Evolutionary conservation across 768 basidiomycete species (phyloP), one percentile per base, ranked within the genome.

Genomic region (Mycena haematopus): DNA sequence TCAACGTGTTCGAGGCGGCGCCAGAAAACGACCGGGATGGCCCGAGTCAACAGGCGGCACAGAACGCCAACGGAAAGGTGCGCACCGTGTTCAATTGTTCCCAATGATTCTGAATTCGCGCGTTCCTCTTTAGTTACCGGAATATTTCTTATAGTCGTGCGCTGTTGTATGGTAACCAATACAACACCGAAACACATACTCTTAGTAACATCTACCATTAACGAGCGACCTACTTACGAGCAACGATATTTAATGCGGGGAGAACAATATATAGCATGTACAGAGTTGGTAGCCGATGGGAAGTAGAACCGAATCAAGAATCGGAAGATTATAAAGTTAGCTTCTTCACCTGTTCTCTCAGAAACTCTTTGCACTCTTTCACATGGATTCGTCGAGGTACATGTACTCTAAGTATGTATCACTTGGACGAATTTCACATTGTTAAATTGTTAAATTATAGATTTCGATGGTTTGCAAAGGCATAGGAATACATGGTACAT

Each of bases 1-100:
- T 99, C 76, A 99, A 99, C 69, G 97, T 99, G 36, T 99, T 99
- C 73, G 93, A 96, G 66, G 97, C 97, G 4, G 97, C 97, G 1
- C 97, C 97, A 6, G 97, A 99, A 77, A 99, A 99, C 73, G 97
- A 98, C 70, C 77, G 91, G 50, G 94, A 96, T 69, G 94, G 94
- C 4, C 94, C 95, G 1, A 86, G 72, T 65, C 90, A 94, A 53
- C 92, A 95, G 72, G 84, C 84, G 13, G 82, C 84, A 8, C 90
- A 91, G 73, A 91, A 80, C 71, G 86, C 83, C 49, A 82, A 83
- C 56, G 89, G 86, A 27, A 93, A 91, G 85, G 92, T 91, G 66
- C 56, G 76, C 45, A 21, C 17, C 61, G 58, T 47, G 14, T 25
- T 56, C 49, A 56, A 54, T 60, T 38, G 45, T 56, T 29, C 21